Conservation (phyloP, 352 stramenopile species). For the Globisporangium spinosum region DNA sequence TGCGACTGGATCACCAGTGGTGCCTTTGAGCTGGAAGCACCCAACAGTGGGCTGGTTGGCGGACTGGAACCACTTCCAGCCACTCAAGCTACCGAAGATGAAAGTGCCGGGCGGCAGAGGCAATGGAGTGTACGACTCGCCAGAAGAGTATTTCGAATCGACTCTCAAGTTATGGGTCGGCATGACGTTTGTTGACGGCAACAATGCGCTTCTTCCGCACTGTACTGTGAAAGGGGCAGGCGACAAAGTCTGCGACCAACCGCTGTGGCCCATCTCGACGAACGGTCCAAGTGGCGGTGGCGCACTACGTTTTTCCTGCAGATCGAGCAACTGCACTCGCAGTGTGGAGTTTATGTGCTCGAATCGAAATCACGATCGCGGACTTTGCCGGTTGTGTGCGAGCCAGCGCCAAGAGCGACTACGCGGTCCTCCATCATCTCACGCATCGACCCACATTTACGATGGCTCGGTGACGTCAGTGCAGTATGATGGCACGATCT, state of each 20-base stretch:
- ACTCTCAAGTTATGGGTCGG: slow-evolving; percentile 77
- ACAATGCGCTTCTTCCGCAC: slow-evolving; percentile 75
- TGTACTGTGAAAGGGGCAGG: slow-evolving; percentile 45
- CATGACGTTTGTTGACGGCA: slow-evolving; percentile 87
- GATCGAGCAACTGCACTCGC: slow-evolving; percentile 43
- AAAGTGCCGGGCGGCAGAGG: slow-evolving; percentile 43
- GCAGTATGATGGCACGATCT: slow-evolving; percentile 62
- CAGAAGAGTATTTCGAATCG: slow-evolving; percentile 74
- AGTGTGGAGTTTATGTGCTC: slow-evolving; percentile 60
- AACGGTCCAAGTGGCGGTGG: slow-evolving; percentile 17
- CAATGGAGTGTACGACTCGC: slow-evolving; percentile 65
- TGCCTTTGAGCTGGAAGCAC: slow-evolving; percentile 44
- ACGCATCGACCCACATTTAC: slow-evolving; percentile 83
- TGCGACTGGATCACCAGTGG: not conserved
- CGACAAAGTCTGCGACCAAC: slow-evolving; percentile 63
- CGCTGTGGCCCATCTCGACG: slow-evolving; percentile 52
- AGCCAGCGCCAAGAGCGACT: slow-evolving; percentile 43
- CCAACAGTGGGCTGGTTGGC: slow-evolving; percentile 71
- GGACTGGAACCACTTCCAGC: slow-evolving; percentile 70
- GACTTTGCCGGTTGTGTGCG: slow-evolving; percentile 60
- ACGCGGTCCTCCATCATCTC: slow-evolving; percentile 43
- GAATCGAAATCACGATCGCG: slow-evolving; percentile 47
- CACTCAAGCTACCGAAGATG: slow-evolving; percentile 63
- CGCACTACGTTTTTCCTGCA: slow-evolving; percentile 30
- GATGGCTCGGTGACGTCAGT: slow-evolving; percentile 46